phyloP scores from a whole-genome alignment of 108 stramenopile species.

The Craspedostauros australis region DNA sequence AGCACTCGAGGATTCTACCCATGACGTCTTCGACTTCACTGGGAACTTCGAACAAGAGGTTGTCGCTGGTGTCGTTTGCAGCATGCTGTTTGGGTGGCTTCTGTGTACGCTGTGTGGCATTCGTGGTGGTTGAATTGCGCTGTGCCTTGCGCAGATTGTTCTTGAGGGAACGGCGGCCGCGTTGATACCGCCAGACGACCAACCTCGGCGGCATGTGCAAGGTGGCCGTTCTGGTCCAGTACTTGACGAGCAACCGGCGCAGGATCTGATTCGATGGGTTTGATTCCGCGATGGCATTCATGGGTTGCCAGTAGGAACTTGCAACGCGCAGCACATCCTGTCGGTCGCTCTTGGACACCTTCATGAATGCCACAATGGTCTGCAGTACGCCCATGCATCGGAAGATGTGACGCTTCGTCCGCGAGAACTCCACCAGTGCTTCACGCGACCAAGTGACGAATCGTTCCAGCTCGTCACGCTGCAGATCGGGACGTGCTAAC shows the following conservation, averaged over 20 bases:
- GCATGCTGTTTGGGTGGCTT: not conserved
- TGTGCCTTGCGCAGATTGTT: conserved; percentile 47
- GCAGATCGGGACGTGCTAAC: conserved; percentile 92
- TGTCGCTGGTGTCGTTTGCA: not conserved
- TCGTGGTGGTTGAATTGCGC: not conserved
- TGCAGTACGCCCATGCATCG: conserved; percentile 76
- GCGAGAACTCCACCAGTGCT: conserved; percentile 24
- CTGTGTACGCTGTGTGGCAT: not conserved
- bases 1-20: conserved; percentile 72
- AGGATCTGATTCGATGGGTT: conserved; percentile 46
- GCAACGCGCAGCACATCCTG: conserved; percentile 23
- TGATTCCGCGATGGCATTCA: conserved; percentile 8
- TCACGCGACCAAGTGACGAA: conserved; percentile 69
- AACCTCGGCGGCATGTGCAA: conserved; percentile 88
- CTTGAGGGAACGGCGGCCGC: conserved; percentile 80
- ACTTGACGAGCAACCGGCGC: conserved; percentile 84
- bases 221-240: conserved; percentile 86
- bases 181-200: conserved; percentile 92
- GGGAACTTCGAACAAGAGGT: conserved; percentile 73
- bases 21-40: conserved; percentile 95
- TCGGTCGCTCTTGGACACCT: conserved; percentile 47
- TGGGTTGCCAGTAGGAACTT: conserved; percentile 4
- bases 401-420: conserved; percentile 32
- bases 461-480: conserved; percentile 44
- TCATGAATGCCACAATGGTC: conserved; percentile 67